Conservation (phyloP, 2,329 filamentous ascomycete genomes). For the Aspergillus udagawae region DNA sequence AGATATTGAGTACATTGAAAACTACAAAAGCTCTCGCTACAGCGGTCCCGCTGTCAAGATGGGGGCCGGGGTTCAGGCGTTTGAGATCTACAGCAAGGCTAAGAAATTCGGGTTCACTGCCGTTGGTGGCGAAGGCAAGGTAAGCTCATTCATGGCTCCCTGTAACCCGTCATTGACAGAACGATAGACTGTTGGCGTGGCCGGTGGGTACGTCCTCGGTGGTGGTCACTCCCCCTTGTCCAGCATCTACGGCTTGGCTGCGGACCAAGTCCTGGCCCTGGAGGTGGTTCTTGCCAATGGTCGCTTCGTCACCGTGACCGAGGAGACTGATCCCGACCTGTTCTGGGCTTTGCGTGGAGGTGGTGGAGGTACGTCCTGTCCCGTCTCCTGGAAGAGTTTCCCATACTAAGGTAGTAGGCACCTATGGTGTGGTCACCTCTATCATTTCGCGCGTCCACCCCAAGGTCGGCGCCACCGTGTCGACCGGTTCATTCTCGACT, state of each 20-base stretch:
- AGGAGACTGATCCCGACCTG: conserved; percentile 49
- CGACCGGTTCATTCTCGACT: conserved; percentile 26
- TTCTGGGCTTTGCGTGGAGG: conserved; percentile 63
- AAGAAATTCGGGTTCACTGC: conserved; percentile 45
- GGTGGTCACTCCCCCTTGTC: conserved; percentile 56
- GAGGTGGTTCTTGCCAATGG: conserved; percentile 24
- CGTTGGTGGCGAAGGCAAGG: conserved; percentile 46
- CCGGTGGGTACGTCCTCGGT: conserved; percentile 58
- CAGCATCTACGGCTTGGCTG: conserved; percentile 51
- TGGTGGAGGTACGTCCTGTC: conserved; percentile 41
- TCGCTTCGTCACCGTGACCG: conserved; percentile 23
- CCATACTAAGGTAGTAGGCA: conserved; percentile 16
- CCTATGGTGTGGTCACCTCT: conserved; percentile 28
- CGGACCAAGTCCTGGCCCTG: conserved; percentile 24
- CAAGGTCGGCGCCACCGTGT: conserved; percentile 23
- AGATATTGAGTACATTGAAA: conserved; percentile 36
- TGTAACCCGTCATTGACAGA: no score
- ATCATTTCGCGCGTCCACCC: conserved; percentile 24
- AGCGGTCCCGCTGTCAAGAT: conserved; percentile 50
- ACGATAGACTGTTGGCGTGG: conserved; percentile 49
- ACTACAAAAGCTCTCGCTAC: conserved; percentile 42
- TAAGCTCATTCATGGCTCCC: conserved; percentile 25
- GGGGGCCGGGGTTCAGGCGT: conserved; percentile 52
- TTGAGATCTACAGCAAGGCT: conserved; percentile 45
- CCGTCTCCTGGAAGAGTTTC: no score